Percentiles rank a stretch among this genome's conserved stretches.
phyloP scores from a whole-genome alignment of 345 rosid genomes.

The Clarkia xantiana region DNA sequence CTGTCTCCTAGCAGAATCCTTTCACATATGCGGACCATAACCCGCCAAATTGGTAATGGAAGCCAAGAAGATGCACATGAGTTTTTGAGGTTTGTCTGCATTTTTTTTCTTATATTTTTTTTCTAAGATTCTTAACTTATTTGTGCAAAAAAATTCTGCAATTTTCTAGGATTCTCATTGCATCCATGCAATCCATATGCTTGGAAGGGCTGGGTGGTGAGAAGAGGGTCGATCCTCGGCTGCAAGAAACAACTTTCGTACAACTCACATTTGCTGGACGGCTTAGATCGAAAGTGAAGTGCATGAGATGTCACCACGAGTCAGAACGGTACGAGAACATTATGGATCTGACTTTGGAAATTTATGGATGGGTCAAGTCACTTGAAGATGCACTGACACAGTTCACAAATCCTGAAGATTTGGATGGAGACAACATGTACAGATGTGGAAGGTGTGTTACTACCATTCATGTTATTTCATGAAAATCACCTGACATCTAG shows the following conservation, averaged over 20 bases:
- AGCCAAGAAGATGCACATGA: conserved; percentile 93
- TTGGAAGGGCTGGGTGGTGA: conserved; percentile 73
- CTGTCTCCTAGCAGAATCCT: conserved; percentile 59
- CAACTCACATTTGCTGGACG: conserved; percentile 76
- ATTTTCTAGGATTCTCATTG: conserved; percentile 49
- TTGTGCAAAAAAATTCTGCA: no score
- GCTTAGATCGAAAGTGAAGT: conserved; percentile 64
- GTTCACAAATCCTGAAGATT: conserved; percentile 67
- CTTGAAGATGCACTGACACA: conserved; percentile 72
- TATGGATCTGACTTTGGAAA: conserved; percentile 81
- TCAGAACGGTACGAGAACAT: conserved; percentile 74
- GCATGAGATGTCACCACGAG: conserved; percentile 61
- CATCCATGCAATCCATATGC: conserved; percentile 77
- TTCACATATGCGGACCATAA: conserved; percentile 45
- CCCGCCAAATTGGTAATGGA: conserved; percentile 67
- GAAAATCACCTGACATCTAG: background rate
- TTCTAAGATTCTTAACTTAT: no score
- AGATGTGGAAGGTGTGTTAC: conserved; percentile 63
- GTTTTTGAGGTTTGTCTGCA: conserved; percentile 46
- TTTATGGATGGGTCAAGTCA: conserved; percentile 72
- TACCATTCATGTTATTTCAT: background rate
- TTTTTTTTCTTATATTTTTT: background rate
- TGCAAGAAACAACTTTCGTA: conserved; percentile 77
- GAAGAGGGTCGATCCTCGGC: conserved; percentile 44
- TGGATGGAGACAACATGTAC: conserved; percentile 86